These are phyloP conservation scores for Cyclostephanos invisitatus DNA, from an alignment of 108 stramenopile species.

Conservation along the genomic window DNA sequence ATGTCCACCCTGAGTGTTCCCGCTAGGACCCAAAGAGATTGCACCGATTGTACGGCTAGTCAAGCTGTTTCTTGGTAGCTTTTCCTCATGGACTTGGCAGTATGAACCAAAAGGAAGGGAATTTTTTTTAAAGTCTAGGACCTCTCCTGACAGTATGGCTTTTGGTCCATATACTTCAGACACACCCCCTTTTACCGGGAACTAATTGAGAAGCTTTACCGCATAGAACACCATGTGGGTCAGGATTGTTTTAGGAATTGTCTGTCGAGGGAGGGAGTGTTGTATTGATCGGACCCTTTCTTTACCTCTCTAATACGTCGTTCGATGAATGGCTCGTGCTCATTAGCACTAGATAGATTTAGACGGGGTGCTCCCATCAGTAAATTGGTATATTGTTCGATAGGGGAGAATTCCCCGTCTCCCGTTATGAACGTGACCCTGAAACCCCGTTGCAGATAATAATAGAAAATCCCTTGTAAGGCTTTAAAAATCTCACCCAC, in stretches of 20 bases:
- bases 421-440: background rate
- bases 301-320: slow-evolving; percentile 37
- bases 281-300: slow-evolving; percentile 33
- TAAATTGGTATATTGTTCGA: background rate
- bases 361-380: background rate
- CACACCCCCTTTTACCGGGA: slow-evolving; percentile 38
- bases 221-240: slow-evolving; percentile 19
- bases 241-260: slow-evolving; percentile 25
- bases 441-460: slow-evolving; percentile 7
- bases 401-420: background rate
- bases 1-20: slow-evolving; percentile 2
- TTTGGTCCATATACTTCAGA: slow-evolving; percentile 8
- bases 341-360: background rate
- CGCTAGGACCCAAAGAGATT: too few species aligned
- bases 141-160: slow-evolving; percentile 2
- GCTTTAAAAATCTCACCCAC: background rate
- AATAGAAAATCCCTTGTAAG: background rate
- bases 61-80: slow-evolving; percentile 2
- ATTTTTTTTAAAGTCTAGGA: background rate
- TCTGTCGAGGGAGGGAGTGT: slow-evolving; percentile 33
- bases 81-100: slow-evolving; percentile 17
- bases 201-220: slow-evolving; percentile 33
- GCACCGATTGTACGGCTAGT: too few species aligned
- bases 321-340: too few species aligned
- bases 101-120: slow-evolving; percentile 6